Conservation (phyloP, 106 monocot genomes). For the Acorus calamus region DNA sequence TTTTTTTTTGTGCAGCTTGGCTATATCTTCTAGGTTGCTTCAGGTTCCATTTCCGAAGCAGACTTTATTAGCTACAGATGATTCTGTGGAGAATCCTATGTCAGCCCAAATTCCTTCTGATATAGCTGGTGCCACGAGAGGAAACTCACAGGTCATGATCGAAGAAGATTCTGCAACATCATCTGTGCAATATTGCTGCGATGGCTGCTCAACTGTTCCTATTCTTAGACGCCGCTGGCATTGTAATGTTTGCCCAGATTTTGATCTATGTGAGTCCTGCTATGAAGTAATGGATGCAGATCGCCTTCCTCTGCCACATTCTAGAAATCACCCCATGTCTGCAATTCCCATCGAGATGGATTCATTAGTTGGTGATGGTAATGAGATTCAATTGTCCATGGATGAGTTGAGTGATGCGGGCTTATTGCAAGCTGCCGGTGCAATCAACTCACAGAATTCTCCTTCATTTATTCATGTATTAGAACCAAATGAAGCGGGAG, state of each 20-base stretch:
- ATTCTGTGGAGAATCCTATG: conserved; percentile 40
- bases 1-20: conserved; percentile 58
- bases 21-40: conserved; percentile 95
- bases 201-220: conserved; percentile 99
- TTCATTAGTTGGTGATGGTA: conserved; percentile 54
- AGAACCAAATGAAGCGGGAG: conserved; percentile 54
- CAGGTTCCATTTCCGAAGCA: conserved; percentile 99
- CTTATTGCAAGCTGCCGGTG: conserved; percentile 32
- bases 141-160: conserved; percentile 67
- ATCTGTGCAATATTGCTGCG: conserved; percentile 96
- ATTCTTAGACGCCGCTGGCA: conserved; percentile 94
- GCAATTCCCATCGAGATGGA: conserved; percentile 95
- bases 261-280: conserved; percentile 94
- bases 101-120: conserved; percentile 32
- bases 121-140: conserved; percentile 22
- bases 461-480: conserved; percentile 49
- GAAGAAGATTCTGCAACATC: conserved; percentile 86
- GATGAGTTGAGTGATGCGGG: conserved; percentile 67
- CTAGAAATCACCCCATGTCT: conserved; percentile 86
- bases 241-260: conserved; percentile 93
- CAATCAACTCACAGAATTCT: conserved; percentile 34
- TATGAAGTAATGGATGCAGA: conserved; percentile 93
- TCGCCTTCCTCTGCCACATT: conserved; percentile 86
- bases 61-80: conserved; percentile 78
- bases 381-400: conserved; percentile 69